Evolutionary conservation across 495 filamentous ascomycete species (phyloP).

Genomic region (Cairneyella variabilis): DNA sequence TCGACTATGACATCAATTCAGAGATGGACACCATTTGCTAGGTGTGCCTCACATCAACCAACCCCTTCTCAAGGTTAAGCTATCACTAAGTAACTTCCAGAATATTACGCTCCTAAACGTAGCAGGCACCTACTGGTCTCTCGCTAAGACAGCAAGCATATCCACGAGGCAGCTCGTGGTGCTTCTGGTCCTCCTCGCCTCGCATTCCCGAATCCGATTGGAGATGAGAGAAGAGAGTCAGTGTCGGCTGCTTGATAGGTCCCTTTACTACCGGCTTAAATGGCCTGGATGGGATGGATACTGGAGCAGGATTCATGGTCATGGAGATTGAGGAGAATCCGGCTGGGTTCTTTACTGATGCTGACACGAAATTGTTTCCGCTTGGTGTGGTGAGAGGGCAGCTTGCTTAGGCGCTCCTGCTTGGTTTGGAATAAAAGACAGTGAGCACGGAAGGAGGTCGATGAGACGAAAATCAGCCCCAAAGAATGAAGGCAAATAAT

Average conservation of each 20-base stretch:
- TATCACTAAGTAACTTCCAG: neutral
- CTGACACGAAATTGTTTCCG: slow-evolving; percentile 8
- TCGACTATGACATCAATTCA: slow-evolving; percentile 37
- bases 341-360: slow-evolving; percentile 16
- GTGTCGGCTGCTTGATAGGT: slow-evolving; percentile 35
- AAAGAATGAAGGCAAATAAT: too few relatives aligned
- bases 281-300: slow-evolving; percentile 21
- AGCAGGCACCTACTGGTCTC: slow-evolving; percentile 32
- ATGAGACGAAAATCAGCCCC: too few relatives aligned
- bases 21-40: slow-evolving; percentile 33
- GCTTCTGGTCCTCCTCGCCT: slow-evolving; percentile 29
- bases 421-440: too few relatives aligned
- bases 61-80: neutral
- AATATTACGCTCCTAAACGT: slow-evolving; percentile 35
- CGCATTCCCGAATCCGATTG: slow-evolving; percentile 39
- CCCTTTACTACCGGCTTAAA: slow-evolving; percentile 39
- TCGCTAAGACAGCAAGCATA: slow-evolving; percentile 37
- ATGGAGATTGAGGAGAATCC: slow-evolving; percentile 18
- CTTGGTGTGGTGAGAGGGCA: slow-evolving; percentile 16
- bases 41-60: neutral
- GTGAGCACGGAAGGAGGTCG: too few relatives aligned
- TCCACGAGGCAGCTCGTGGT: slow-evolving; percentile 36
- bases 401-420: slow-evolving; percentile 9
- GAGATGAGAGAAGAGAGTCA: slow-evolving; percentile 25
- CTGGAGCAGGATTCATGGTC: slow-evolving; percentile 11